phyloP scores from a whole-genome alignment of 2,329 filamentous ascomycete genomes.

The Cadophora sp. region DNA sequence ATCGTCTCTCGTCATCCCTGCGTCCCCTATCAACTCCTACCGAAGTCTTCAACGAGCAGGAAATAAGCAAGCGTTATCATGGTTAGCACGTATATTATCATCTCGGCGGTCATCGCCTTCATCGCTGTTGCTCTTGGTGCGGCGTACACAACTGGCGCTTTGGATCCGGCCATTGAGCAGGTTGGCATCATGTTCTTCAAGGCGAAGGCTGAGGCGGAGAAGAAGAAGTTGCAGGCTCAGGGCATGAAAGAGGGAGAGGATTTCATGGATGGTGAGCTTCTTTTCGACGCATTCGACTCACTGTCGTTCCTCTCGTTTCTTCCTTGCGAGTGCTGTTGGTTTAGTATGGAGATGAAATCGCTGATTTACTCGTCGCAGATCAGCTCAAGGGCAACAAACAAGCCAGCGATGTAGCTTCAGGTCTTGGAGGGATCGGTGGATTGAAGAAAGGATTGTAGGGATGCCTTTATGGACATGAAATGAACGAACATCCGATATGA shows the following conservation, averaged over 20 bases:
- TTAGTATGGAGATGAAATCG: too few relatives aligned
- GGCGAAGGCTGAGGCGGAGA: conserved; percentile 50
- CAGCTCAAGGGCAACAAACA: conserved; percentile 48
- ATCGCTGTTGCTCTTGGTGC: conserved; percentile 43
- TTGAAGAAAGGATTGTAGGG: conserved; percentile 31
- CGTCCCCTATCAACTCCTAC: neutral
- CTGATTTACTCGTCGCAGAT: neutral
- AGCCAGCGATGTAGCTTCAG: conserved; percentile 42
- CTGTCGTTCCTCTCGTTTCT: neutral
- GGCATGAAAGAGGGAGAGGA: conserved; percentile 49
- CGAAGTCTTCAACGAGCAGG: neutral
- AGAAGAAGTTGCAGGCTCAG: conserved; percentile 48
- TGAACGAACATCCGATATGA: neutral
- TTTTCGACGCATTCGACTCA: neutral
- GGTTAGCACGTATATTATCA: conserved; percentile 38
- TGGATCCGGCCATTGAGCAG: conserved; percentile 49
- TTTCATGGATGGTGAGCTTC: conserved; percentile 37
- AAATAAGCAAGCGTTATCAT: conserved; percentile 23
- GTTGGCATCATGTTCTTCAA: conserved; percentile 49
- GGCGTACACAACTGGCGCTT: conserved; percentile 48
- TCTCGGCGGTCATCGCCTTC: conserved; percentile 43
- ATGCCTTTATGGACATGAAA: neutral
- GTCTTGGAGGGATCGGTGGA: conserved; percentile 34
- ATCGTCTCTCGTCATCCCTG: neutral
- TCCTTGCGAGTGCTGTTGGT: too few relatives aligned